Evolutionary conservation across 768 basidiomycete species (phyloP).

Genomic region (Collybia sordida): DNA sequence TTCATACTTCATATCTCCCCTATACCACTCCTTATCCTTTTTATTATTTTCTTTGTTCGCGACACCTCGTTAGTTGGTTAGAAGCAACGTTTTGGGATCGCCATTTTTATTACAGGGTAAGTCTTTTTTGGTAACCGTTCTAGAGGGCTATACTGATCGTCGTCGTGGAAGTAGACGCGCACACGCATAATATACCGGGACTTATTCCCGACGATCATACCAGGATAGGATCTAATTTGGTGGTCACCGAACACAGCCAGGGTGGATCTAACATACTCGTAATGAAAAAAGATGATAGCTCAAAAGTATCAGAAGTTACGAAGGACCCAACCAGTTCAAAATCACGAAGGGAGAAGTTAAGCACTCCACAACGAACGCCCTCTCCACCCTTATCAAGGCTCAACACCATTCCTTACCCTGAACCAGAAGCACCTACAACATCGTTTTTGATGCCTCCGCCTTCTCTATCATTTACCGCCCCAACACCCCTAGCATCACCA

Average conservation of each 20-base stretch:
- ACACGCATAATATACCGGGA: constrained; percentile 32
- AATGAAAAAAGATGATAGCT: constrained; percentile 13
- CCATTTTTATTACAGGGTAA: constrained; percentile 40
- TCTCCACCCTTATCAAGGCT: constrained; percentile 25
- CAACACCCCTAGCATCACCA: constrained; percentile 42
- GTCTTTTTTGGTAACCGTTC: constrained; percentile 9
- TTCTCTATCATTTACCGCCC: constrained; percentile 34
- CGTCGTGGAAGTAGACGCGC: constrained; percentile 23
- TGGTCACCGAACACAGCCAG: constrained; percentile 12
- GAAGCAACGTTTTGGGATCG: constrained; percentile 28
- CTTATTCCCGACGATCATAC: constrained; percentile 21
- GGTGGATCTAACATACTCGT: constrained; percentile 12
- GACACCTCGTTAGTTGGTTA: constrained; percentile 25
- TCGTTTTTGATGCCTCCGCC: constrained; percentile 37
- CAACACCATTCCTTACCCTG: constrained; percentile 20
- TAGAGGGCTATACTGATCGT: constrained; percentile 9
- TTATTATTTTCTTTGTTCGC: constrained; percentile 18
- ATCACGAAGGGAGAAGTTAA: constrained; percentile 14
- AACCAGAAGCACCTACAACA: constrained; percentile 23
- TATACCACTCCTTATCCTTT: constrained; percentile 19
- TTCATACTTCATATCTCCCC: constrained; percentile 19
- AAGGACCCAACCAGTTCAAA: not conserved
- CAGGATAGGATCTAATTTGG: constrained; percentile 8
- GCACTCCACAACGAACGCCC: constrained; percentile 18
- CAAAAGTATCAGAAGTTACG: constrained; percentile 5